Base-by-base conservation (phyloP, 2,329 filamentous ascomycete species). In the Aspergillus versicolor region DNA sequence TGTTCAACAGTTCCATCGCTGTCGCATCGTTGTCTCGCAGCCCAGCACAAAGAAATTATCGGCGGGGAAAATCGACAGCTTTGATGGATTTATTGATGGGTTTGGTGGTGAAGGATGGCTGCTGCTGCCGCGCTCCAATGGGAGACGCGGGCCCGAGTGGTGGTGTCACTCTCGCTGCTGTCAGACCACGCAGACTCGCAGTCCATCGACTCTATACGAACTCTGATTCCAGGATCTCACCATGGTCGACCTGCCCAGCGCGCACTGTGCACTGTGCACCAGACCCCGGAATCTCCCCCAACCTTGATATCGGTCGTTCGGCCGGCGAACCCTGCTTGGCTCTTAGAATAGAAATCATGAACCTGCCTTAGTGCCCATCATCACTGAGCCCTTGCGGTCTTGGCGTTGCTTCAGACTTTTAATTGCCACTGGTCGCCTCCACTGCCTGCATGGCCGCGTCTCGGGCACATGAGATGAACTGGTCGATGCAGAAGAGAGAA, bases 321-420 rank as follows among this genome's bases (percentile, higher is more conserved):
- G 34, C 9, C 27, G 3, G 27, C 9, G 27, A 30, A 30, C 27
- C 27, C 27, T 30, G 27, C 27, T 30, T 37, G 34, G 15, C 34
- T 37, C 34, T 8, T 7, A n/a, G 34, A 37, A 13, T 37, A 37
- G 34, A 34, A 37, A 13, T 13, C n/a, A 12, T 53, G 50, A 46
- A 46, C 50, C 50, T 53, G 50, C 42, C 30, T 53, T 45, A 40
- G 50, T 19, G 40, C 27, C n/a, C 40, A 42, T 12, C 22, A 12
- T 34, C 15, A 30, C 27, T 34, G 24, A 47, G 34, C 45, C 45
- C 24, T 32, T 47, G 8, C 45, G 22, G n/a, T 27, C 45, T 47
- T 47, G 45, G 45, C 45, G 34, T 27, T 27, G 27, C 27, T 40
- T 40, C 24, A 30, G 30, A 12, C n/a, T 17, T 47, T 8, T n/a